A percentile compares a stretch with the other conserved stretches of the same genome.
Evolutionary conservation across 257 asterid species (phyloP).

Genomic region (Nicotiana otophora): DNA sequence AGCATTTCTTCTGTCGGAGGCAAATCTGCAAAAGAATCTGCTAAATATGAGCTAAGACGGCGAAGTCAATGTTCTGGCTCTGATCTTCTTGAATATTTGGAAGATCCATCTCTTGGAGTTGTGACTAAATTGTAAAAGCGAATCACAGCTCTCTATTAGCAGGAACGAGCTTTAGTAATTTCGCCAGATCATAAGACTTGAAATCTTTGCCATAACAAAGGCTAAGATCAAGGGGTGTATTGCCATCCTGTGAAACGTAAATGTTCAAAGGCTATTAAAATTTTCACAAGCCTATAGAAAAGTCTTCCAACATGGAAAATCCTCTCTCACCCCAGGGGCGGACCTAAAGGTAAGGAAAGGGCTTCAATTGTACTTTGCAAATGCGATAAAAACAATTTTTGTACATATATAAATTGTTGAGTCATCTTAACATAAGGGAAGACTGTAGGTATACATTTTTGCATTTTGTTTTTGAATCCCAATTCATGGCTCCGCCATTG

Average conservation of each 20-base stretch:
- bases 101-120: not conserved
- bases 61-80: not conserved
- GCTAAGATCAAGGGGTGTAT: constrained; percentile 66
- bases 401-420: no score
- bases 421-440: no score
- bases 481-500: no score
- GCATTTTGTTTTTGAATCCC: no score
- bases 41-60: not conserved
- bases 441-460: no score
- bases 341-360: no score
- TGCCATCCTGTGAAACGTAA: constrained; percentile 58
- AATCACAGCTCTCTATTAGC: constrained; percentile 40
- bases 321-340: no score
- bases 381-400: no score
- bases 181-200: constrained; percentile 87
- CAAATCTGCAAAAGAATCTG: not conserved
- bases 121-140: not conserved
- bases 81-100: not conserved
- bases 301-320: not conserved
- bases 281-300: not conserved
- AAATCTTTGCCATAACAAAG: constrained; percentile 88
- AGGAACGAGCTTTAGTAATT: constrained; percentile 72
- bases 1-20: not conserved
- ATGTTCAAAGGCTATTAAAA: not conserved
- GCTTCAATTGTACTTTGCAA: no score